Percentiles rank a stretch among this genome's conserved stretches.
Conservation (phyloP, 2,329 filamentous ascomycete genomes). For the Aspergillus fructus region DNA sequence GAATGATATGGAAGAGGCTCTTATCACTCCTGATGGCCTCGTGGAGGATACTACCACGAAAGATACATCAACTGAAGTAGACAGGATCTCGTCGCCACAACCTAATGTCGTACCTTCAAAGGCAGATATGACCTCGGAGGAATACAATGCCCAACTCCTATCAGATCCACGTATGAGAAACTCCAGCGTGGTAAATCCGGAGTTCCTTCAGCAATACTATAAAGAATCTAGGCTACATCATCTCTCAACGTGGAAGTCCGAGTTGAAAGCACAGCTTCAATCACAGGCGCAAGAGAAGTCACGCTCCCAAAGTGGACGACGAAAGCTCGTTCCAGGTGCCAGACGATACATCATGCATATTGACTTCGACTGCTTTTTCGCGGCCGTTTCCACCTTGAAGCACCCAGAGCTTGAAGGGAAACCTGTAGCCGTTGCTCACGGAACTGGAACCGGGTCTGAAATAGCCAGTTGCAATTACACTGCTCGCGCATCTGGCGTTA, state of each 20-base stretch:
- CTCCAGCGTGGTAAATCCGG: constrained; percentile 86
- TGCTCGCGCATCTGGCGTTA: constrained; percentile 80
- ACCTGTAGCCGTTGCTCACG: constrained; percentile 86
- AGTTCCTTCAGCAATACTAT: constrained; percentile 93
- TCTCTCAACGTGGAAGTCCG: constrained; percentile 93
- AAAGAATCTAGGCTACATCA: constrained; percentile 93
- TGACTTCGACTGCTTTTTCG: constrained; percentile 98
- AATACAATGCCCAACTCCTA: constrained; percentile 84
- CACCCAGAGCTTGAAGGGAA: constrained; percentile 73
- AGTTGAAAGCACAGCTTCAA: constrained; percentile 86
- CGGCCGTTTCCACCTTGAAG: constrained; percentile 80
- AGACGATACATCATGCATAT: constrained; percentile 89
- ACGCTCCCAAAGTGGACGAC: constrained; percentile 45
- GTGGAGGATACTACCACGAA: not conserved
- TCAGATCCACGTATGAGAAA: constrained; percentile 83
- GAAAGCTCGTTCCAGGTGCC: constrained; percentile 59
- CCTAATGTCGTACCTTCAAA: constrained; percentile 29
- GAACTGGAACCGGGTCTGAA: constrained; percentile 80
- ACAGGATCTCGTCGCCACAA: constrained; percentile 19
- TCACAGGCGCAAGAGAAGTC: constrained; percentile 70
- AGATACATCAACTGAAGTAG: not conserved
- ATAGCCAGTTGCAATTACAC: constrained; percentile 98
- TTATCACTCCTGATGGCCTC: not conserved
- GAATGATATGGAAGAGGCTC: not conserved
- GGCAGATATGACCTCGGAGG: constrained; percentile 72